phyloP scores from a whole-genome alignment of 2,329 filamentous ascomycete species.

The Ceratocystis cacaofunesta region DNA sequence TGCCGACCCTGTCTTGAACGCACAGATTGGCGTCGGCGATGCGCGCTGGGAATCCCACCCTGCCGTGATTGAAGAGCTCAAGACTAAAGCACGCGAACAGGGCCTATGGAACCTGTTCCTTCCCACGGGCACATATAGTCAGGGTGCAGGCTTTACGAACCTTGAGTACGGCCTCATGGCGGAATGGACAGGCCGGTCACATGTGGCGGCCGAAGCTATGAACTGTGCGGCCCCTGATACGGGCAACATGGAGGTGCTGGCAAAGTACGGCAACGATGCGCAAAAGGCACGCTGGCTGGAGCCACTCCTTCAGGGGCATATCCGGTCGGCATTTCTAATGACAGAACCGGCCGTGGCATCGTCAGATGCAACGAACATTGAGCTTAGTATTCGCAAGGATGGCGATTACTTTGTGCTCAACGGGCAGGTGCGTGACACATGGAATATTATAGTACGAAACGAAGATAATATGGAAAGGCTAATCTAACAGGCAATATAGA shows the following conservation, averaged over 20 bases:
- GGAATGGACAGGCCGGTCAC: constrained; percentile 80
- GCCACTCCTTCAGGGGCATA: constrained; percentile 69
- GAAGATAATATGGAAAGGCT: background rate
- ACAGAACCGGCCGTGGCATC: constrained; percentile 81
- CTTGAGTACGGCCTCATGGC: constrained; percentile 97
- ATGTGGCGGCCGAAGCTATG: constrained; percentile 67
- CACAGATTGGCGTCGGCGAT: constrained; percentile 63
- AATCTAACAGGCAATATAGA: constrained; percentile 34
- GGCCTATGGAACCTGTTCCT: constrained; percentile 99
- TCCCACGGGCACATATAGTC: constrained; percentile 85
- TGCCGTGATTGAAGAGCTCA: constrained; percentile 72
- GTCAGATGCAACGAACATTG: constrained; percentile 85
- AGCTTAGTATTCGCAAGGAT: constrained; percentile 66
- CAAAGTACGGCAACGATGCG: constrained; percentile 73
- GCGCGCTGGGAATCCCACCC: constrained; percentile 71
- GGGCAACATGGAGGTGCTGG: constrained; percentile 89
- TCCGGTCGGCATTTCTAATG: constrained; percentile 85
- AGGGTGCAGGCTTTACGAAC: constrained; percentile 88
- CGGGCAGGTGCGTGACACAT: constrained; percentile 44
- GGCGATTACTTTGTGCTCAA: constrained; percentile 86
- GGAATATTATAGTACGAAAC: background rate
- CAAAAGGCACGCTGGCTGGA: constrained; percentile 76
- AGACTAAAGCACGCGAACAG: constrained; percentile 63
- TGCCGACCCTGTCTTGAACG: constrained; percentile 64
- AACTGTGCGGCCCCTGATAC: constrained; percentile 88